Percentiles rank a stretch among this genome's conserved stretches.
phyloP scores from a whole-genome alignment of 148 eudicot genomes.

The Tetragonia tetragonoides region DNA sequence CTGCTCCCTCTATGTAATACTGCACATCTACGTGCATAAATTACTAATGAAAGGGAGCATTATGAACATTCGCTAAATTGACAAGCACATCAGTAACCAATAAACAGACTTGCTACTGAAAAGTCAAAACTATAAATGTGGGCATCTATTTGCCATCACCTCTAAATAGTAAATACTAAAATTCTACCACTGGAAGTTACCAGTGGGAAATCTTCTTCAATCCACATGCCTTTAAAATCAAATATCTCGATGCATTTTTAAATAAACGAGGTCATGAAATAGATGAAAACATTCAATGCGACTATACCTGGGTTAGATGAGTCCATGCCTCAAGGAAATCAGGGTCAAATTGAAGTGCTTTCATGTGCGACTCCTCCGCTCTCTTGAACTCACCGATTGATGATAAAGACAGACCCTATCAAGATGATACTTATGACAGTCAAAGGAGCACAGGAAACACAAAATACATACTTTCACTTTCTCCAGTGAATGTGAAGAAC shows the following conservation, averaged over 20 bases:
- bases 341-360: constrained; percentile 65
- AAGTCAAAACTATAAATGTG: not conserved
- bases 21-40: not conserved
- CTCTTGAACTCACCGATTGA: constrained; percentile 74
- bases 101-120: not conserved
- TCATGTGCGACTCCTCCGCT: constrained; percentile 88
- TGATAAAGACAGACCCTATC: constrained; percentile 82
- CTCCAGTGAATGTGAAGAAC: constrained; percentile 19
- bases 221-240: not conserved
- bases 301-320: constrained; percentile 79
- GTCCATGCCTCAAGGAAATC: constrained; percentile 89
- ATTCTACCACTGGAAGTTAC: not conserved
- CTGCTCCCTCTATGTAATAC: not conserved
- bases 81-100: not conserved
- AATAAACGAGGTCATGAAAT: not conserved
- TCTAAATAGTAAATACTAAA: not conserved
- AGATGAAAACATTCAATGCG: not conserved
- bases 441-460: constrained; percentile 2
- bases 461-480: constrained; percentile 1
- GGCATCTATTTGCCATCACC: not conserved
- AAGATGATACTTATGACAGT: constrained; percentile 5
- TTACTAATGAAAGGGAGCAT: not conserved
- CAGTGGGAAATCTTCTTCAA: not conserved
- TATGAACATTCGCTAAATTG: not conserved
- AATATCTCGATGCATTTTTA: not conserved